Evolutionary conservation across 164 flowering plant genomes (phyloP), one percentile per base, ranked within the genome.

Genomic region (Macadamia integrifolia): DNA sequence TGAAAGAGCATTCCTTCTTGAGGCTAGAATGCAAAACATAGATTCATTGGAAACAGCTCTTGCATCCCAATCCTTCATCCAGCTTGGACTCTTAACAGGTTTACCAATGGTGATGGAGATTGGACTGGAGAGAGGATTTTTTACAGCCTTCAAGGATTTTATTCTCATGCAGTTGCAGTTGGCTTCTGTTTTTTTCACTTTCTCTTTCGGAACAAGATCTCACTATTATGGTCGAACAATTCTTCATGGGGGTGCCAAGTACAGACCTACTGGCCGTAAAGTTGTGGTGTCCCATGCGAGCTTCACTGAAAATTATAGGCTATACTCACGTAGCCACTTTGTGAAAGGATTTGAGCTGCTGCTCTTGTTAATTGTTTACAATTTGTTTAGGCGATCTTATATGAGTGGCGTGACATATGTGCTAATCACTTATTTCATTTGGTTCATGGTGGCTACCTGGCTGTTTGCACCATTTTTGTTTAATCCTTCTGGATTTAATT

Each of bases 81-180:
- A 94, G 85, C 91, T 94, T 42, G 99, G 99, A 13, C 92, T 94
- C 59, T 75, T 94, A 65, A 90, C 97, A 5, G 98, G 97, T 62
- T 80, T 92, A 66, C 98, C 98, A 43, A 92, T 94, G 97, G 86
- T 92, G 60, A 92, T 94, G 87, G 98, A 94, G 77, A 85, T 94
- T 68, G 92, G 88, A 64, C 88, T 94, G 28, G 95, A 94, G 75
- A 89, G 78, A 76, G 99, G 99, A 57, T 90, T 94, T 69, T 85
- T 85, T n/a, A 77, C 79, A 11, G 96, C 97, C 60, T 67, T 89
- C 30, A 84, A 85, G 76, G 96, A 92, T 69, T 90, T 94, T 70
- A 72, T 94, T 65, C 88, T 90, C 73, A 92, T 94, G 98, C 99
- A 94, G 74, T 74, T 94, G 46, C 97, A 94, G 77, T 79, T 94